phyloP scores from a whole-genome alignment of 202 grass and related monocot species.

The Brachypodium distachyon region DNA sequence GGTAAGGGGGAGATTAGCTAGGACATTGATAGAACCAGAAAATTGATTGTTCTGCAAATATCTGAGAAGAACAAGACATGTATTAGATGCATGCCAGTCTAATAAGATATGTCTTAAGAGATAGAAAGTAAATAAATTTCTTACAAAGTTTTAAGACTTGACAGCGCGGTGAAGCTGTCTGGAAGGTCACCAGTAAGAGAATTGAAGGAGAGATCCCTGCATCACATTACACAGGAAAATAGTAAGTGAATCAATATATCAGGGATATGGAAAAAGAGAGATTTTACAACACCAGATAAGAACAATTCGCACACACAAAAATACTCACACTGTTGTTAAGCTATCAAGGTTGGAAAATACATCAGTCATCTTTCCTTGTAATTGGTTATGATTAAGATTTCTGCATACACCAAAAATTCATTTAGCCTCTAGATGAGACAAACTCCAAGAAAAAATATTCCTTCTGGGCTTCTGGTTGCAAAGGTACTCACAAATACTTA shows the following conservation, averaged over 20 bases:
- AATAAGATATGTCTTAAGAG: not conserved
- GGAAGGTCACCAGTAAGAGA: slow-evolving; percentile 69
- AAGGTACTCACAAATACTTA: slow-evolving; percentile 67
- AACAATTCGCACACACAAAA: slow-evolving; percentile 10
- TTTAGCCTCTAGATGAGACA: slow-evolving; percentile 32
- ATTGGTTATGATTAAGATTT: slow-evolving; percentile 71
- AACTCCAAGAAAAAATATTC: slow-evolving; percentile 7
- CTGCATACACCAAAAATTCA: slow-evolving; percentile 31
- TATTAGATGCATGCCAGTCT: slow-evolving; percentile 6
- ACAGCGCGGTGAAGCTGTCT: slow-evolving; percentile 63
- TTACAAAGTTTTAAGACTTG: slow-evolving; percentile 79
- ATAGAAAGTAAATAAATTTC: slow-evolving; percentile 14
- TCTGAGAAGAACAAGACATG: slow-evolving; percentile 37
- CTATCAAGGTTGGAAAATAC: slow-evolving; percentile 65
- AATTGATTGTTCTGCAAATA: slow-evolving; percentile 95
- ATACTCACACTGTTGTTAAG: slow-evolving; percentile 71
- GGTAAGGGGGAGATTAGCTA: slow-evolving; percentile 75
- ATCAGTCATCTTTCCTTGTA: slow-evolving; percentile 80
- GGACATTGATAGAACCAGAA: slow-evolving; percentile 74
- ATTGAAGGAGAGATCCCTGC: slow-evolving; percentile 93
- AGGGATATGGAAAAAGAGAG: not conserved
- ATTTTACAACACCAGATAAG: slow-evolving; percentile 13
- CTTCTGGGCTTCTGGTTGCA: not conserved
- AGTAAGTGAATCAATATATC: slow-evolving; percentile 10
- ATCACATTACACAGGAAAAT: slow-evolving; percentile 20